Evolutionary conservation across 2,329 filamentous ascomycete genomes (phyloP).

Genomic region (Pyrenochaeta sp.): DNA sequence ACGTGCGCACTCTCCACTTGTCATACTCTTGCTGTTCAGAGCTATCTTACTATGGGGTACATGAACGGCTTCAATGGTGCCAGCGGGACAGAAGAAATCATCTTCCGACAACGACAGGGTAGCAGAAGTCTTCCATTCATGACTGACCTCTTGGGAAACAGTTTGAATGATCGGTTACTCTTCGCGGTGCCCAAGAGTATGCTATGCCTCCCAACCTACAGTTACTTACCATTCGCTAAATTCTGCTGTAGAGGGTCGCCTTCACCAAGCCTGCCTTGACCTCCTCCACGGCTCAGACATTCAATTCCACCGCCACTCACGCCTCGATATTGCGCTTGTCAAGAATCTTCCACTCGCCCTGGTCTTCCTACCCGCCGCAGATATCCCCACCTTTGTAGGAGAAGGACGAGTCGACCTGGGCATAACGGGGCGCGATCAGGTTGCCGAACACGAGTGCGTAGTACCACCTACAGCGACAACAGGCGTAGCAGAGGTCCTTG

Average conservation of each 20-base stretch:
- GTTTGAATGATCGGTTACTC: constrained; percentile 89
- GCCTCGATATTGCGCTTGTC: constrained; percentile 96
- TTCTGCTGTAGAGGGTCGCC: constrained; percentile 77
- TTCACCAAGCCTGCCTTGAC: constrained; percentile 87
- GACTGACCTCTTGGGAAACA: constrained; percentile 57
- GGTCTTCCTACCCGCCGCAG: constrained; percentile 94
- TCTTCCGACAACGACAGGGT: constrained; percentile 35
- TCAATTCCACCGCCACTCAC: constrained; percentile 93
- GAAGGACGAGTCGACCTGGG: constrained; percentile 93
- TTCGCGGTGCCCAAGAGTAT: constrained; percentile 98
- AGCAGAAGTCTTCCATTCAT: constrained; percentile 49
- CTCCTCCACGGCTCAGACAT: constrained; percentile 94
- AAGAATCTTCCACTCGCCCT: constrained; percentile 96
- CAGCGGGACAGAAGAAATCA: constrained; percentile 28
- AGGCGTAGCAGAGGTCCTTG: constrained; percentile 83
- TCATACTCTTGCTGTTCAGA: constrained; percentile 7
- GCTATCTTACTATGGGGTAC: constrained; percentile 29
- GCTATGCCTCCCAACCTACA: constrained; percentile 48
- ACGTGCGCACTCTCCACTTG: constrained; percentile 27
- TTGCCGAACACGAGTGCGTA: constrained; percentile 84
- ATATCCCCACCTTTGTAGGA: constrained; percentile 97
- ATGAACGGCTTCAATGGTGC: constrained; percentile 27
- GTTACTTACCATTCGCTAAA: constrained; percentile 10
- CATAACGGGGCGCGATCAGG: constrained; percentile 93
- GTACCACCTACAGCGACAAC: constrained; percentile 55